Base-by-base conservation (phyloP, 2,329 filamentous ascomycete species). In the Ciborinia camelliae region DNA sequence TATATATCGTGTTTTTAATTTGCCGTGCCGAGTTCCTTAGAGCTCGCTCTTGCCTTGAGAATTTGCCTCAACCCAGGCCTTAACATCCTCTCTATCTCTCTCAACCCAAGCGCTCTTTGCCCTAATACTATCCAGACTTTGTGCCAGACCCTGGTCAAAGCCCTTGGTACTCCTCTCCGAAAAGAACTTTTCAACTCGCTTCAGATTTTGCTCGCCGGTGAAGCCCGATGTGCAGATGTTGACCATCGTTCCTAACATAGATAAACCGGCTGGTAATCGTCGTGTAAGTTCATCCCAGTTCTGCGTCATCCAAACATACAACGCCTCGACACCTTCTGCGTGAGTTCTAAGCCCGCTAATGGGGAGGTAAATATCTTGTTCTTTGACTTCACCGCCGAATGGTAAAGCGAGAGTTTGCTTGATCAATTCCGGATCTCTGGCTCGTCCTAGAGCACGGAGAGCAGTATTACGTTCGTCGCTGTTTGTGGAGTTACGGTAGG, bases 311-410 rank as follows among this genome's bases (percentile, higher is more conserved):
- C 91, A 98, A 23, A 76, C 78, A 84, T 90, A 97, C 65, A 97
- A 83, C 9, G 90, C 90, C 65, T 90, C 81, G 64, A 96, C 90
- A 70, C 94, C 94, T 51, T 87, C 86, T 9, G 86, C 80, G 75
- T 96, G 91, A 62, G 85, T 85, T 65, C 93, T 86, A 35, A 98
- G 84, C 9, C 90, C 90, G 41, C 86, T 85, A 47, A 95, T 85
- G 1, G 94, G 93, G 75, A 97, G 87, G 79, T 97, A 97, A 69
- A 97, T 88, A 76, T 98, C 94, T 77, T 97, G 94, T 69, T 90
- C 92, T 81, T 96, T 96, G 78, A 97, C 90, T 70, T 96, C 89
- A 67, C 88, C 86, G 75, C 87, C 86, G 65, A 93, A 83, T 39
- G 92, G 83, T 68, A 97, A 81, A 37, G 81, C 84, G 18, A 98